Base-by-base conservation (phyloP, 345 rosid species). In the Salix koriyanagi region DNA sequence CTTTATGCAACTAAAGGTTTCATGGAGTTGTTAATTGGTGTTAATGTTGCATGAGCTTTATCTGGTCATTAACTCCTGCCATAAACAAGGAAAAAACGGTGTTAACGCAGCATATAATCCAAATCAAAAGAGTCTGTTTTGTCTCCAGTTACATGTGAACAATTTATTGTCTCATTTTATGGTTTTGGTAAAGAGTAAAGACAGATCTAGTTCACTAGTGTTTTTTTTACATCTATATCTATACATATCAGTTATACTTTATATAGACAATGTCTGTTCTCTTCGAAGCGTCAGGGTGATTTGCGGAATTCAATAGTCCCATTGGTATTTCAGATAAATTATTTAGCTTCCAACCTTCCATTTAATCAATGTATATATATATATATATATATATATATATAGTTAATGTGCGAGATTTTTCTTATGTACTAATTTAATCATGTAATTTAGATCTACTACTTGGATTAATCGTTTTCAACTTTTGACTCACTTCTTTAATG, bases 131-230 rank as follows among this genome's bases (percentile, higher is more conserved):
- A 79, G 75, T 72, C 41, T 2, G 32, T 66, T 58, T 69, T 67
- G 36, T 74, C 65, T 32, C 8, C 30, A 32, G n/a, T 74, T 66
- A 61, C 61, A 44, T 42, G 8, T 15, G 23, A 41, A 39, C 42
- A 16, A 48, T 10, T 41, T 56, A 12, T 28, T 36, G 2, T 44
- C 66, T 18, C 66, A 3, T 76, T 30, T 70, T 13, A 8, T 36
- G 28, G 42, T 36, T 71, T 14, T 50, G 25, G 54, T 77, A 71
- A 62, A 74, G 76, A 77, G 58, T 41, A 69, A 77, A 39, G 23
- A 48, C 39, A 69, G 54, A 60, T 67, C 18, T 26, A 44, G 61
- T 73, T 65, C 28, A 23, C 34, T 69, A n/a, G 34, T 23, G 58
- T 12, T 44, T 44, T 44, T 13, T 13, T 44, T 32, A 32, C 34